Conservation (phyloP, 2,329 filamentous ascomycete species). For the Xylaria sp. region DNA sequence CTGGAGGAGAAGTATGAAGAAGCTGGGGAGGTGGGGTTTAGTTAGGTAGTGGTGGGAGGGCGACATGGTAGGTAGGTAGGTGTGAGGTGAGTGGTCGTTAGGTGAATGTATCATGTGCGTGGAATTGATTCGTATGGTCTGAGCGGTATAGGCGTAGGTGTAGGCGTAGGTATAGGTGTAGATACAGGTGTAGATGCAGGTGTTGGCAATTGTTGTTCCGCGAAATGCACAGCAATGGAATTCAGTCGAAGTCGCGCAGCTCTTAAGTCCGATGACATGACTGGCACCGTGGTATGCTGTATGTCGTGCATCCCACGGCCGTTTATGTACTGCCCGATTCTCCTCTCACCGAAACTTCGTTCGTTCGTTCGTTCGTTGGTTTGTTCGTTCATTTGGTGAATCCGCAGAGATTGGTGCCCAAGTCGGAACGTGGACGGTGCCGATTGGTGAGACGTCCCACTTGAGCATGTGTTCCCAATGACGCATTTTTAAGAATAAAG, state of each 20-base stretch:
- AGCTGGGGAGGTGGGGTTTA: not conserved
- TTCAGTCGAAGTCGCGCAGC: not conserved
- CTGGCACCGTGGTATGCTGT: not conserved
- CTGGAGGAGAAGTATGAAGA: not conserved
- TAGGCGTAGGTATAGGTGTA: not conserved
- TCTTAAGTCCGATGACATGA: not conserved
- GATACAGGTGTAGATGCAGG: too few species aligned
- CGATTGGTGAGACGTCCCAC: constrained; percentile 28
- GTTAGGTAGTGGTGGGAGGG: not conserved
- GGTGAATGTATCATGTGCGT: not conserved
- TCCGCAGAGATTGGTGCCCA: constrained; percentile 23
- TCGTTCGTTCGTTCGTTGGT: too few species aligned
- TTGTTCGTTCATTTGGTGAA: constrained; percentile 16
- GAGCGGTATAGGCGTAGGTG: not conserved
- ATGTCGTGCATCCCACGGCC: not conserved
- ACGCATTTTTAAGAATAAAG: not conserved
- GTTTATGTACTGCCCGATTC: not conserved
- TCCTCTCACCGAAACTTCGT: constrained; percentile 28
- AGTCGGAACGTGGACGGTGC: constrained; percentile 26
- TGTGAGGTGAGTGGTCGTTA: not conserved
- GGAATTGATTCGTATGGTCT: not conserved
- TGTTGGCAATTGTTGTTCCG: not conserved
- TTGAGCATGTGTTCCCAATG: not conserved
- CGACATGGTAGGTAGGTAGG: not conserved
- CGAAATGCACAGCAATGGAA: not conserved